Conservation (phyloP, 2,329 filamentous ascomycete genomes). For the Zelopaecilomyces penicillatus region DNA sequence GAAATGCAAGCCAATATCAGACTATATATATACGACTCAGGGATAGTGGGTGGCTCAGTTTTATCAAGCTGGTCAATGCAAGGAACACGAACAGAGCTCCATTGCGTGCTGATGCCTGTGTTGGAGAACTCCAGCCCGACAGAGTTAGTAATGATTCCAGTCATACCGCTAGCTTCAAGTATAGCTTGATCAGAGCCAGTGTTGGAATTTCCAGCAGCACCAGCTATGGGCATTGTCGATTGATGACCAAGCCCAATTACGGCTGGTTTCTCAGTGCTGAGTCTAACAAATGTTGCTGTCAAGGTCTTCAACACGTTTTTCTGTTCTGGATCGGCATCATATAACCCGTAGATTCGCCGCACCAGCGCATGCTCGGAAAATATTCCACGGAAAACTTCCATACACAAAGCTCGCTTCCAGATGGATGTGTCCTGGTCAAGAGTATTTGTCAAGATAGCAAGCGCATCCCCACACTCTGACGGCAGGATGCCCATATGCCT, state of each 20-base stretch:
- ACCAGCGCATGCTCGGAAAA: slow-evolving; percentile 75
- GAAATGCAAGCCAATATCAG: slow-evolving; percentile 83
- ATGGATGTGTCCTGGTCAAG: slow-evolving; percentile 74
- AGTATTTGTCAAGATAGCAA: slow-evolving; percentile 74
- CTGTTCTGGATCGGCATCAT: slow-evolving; percentile 63
- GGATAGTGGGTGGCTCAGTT: slow-evolving; percentile 68
- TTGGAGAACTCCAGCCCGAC: slow-evolving; percentile 58
- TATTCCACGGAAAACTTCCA: slow-evolving; percentile 82
- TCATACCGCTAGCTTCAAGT: slow-evolving; percentile 77
- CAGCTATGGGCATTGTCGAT: slow-evolving; percentile 68
- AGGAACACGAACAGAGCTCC: slow-evolving; percentile 78
- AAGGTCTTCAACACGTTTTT: slow-evolving; percentile 74
- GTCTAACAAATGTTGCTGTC: slow-evolving; percentile 79
- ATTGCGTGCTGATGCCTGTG: slow-evolving; percentile 79
- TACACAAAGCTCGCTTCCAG: slow-evolving; percentile 85
- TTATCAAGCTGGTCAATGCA: slow-evolving; percentile 96
- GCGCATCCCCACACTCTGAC: slow-evolving; percentile 71
- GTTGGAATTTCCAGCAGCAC: slow-evolving; percentile 45
- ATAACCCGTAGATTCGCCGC: slow-evolving; percentile 70
- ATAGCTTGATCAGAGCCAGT: slow-evolving; percentile 72
- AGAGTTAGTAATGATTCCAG: slow-evolving; percentile 74
- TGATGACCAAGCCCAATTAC: slow-evolving; percentile 85
- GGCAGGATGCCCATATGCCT: slow-evolving; percentile 68
- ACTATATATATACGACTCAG: slow-evolving; percentile 90
- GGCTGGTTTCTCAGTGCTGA: slow-evolving; percentile 83